Conservation (phyloP, 73 alveolate genomes). For the Stentor roeselii region DNA sequence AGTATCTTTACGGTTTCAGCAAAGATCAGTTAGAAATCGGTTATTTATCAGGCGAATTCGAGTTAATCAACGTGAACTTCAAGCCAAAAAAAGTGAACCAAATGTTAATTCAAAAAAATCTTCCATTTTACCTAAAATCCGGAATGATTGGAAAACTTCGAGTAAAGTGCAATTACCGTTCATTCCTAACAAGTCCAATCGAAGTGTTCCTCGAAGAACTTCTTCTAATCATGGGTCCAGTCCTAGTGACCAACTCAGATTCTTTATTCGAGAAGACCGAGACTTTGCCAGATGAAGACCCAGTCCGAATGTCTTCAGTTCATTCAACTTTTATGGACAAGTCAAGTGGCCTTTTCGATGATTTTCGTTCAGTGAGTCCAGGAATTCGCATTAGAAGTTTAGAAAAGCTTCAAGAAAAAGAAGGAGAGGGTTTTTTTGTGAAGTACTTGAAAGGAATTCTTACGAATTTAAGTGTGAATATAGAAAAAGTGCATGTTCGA, state of each 20-base stretch:
- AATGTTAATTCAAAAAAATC: not conserved
- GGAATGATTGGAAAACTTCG: not conserved
- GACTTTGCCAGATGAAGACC: not conserved
- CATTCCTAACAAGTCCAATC: not conserved
- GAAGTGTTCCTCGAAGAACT: not conserved
- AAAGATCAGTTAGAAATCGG: not conserved
- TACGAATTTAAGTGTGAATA: not conserved
- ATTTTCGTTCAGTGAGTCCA: not conserved
- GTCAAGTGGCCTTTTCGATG: not conserved
- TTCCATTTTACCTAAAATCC: not conserved
- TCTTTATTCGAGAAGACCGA: not conserved
- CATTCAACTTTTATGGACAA: not conserved
- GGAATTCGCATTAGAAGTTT: not conserved
- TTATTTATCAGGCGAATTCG: not conserved
- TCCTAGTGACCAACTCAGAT: not conserved
- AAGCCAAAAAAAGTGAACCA: constrained; percentile 8
- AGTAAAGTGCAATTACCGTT: not conserved
- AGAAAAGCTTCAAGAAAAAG: not conserved
- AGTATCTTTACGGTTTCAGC: constrained; percentile 3
- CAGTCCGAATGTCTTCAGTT: not conserved
- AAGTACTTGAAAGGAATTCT: not conserved
- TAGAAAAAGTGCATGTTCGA: constrained; percentile 4
- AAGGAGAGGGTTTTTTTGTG: not conserved
- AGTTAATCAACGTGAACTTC: not conserved
- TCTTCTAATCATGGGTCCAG: not conserved